phyloP scores from a whole-genome alignment of 441 rosid species.

The Aleurites moluccanus region DNA sequence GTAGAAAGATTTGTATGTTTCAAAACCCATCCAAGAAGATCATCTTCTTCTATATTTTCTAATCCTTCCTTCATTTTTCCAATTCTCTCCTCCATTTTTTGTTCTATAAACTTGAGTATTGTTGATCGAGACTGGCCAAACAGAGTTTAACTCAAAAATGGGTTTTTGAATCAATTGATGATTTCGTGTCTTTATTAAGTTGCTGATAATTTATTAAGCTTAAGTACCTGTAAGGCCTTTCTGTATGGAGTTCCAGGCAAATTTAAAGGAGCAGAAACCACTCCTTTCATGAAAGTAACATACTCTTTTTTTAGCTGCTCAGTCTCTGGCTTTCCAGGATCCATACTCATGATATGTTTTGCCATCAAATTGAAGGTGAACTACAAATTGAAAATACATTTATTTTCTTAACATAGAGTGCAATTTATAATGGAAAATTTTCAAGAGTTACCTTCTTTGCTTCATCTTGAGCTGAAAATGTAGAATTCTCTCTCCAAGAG shows the following conservation, averaged over 20 bases:
- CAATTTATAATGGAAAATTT: background rate
- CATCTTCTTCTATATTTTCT: constrained; percentile 60
- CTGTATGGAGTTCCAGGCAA: constrained; percentile 92
- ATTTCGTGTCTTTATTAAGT: background rate
- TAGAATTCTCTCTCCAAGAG: constrained; percentile 66
- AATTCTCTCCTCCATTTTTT: constrained; percentile 70
- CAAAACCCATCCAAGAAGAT: constrained; percentile 92
- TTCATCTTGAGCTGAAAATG: constrained; percentile 90
- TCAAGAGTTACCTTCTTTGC: constrained; percentile 66
- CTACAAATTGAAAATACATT: constrained; percentile 33
- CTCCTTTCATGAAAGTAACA: constrained; percentile 98
- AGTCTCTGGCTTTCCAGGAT: constrained; percentile 81
- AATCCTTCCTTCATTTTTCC: constrained; percentile 37
- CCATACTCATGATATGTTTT: constrained; percentile 92
- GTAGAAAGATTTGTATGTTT: constrained; percentile 76
- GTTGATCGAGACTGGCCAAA: constrained; percentile 70
- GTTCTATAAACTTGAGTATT: constrained; percentile 72
- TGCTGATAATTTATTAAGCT: background rate
- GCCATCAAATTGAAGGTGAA: constrained; percentile 97
- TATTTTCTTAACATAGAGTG: background rate
- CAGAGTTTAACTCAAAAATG: background rate
- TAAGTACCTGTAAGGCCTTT: constrained; percentile 67
- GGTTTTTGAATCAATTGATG: background rate
- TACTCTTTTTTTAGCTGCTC: constrained; percentile 87
- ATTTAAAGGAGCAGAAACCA: constrained; percentile 88